Conservation (phyloP, 208 protist genomes). For the Acanthamoeba castellanii region DNA sequence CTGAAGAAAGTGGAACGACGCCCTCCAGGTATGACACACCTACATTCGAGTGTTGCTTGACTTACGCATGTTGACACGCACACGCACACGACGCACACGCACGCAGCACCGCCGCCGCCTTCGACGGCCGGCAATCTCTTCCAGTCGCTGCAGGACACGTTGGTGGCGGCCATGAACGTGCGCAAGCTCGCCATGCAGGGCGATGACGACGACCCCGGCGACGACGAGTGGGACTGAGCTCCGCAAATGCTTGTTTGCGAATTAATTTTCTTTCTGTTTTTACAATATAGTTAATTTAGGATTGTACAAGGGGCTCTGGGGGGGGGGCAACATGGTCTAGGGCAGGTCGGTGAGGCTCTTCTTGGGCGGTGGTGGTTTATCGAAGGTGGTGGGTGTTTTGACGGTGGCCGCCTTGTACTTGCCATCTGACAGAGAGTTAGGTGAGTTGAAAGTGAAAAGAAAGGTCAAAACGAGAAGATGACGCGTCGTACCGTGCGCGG, state of each 20-base stretch:
- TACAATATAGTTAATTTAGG: too few species aligned
- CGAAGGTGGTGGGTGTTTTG: constrained; percentile 1
- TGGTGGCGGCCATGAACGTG: constrained; percentile 11
- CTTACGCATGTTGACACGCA: too few species aligned
- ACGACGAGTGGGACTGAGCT: background rate
- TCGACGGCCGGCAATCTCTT: too few species aligned
- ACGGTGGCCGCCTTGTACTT: constrained; percentile 12
- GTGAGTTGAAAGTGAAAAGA: background rate
- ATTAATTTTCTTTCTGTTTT: too few species aligned
- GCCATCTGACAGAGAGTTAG: background rate
- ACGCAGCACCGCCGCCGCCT: too few species aligned
- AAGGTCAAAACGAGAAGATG: background rate
- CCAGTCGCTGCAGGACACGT: background rate
- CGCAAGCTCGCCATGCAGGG: background rate
- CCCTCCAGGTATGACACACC: too few species aligned
- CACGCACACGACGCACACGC: too few species aligned
- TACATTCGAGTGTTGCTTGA: too few species aligned
- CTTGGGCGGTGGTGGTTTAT: background rate
- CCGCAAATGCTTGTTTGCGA: background rate
- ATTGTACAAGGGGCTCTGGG: too few species aligned
- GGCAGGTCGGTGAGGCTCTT: background rate
- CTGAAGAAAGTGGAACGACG: too few species aligned
- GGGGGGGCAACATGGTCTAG: too few species aligned
- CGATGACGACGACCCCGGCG: background rate
- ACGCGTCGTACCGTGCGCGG: background rate